Base-by-base conservation (phyloP, 495 filamentous ascomycete genomes). In the Penicillium simplicissimum region DNA sequence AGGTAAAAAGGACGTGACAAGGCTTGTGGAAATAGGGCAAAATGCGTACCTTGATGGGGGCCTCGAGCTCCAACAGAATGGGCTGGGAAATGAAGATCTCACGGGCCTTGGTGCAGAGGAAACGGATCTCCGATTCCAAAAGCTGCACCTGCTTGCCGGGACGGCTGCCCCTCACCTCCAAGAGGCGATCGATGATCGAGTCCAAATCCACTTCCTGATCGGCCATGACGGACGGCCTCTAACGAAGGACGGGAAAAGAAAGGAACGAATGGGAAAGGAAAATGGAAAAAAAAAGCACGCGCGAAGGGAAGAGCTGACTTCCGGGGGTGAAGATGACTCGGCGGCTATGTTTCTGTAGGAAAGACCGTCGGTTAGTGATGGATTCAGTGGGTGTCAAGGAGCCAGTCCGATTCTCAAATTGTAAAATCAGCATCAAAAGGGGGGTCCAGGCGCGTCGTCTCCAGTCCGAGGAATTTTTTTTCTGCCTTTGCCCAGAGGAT, bases 1-100 rank as follows among this genome's bases (percentile, higher is more conserved):
- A 17, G 34, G 2, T 11, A 21, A 36, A 43, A 23, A 35, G 7
- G 42, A 19, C 8, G 11, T 2, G 11, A 23, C 3, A 45, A 45
- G 11, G 5, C 37, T 54, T 57, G 52, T 51, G 31, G 63, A 57
- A 38, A 63, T 52, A 8, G 15, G 10, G 11, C 33, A 28, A 13
- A 15, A 28, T 21, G 72, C 81, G 74, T 84, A 96, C 95, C 93
- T 98, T 98, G 79, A 98, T 98, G 51, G 95, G 95, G 64, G 95
- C 95, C 73, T 98, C 95, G 43, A 98, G 86, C 82, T 98, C 95
- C 56, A 98, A 85, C 64, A 98, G 81, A 69, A 98, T 98, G 60
- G 95, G 95, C 84, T 98, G 95, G 57, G 93, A 97, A 78, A 98
- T 98, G 83, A 98, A 98, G 68, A 98, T 98, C 79, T 98, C 95